Conservation (phyloP, 371 early-diverging fungal genomes). For the Mortierella sp. region DNA sequence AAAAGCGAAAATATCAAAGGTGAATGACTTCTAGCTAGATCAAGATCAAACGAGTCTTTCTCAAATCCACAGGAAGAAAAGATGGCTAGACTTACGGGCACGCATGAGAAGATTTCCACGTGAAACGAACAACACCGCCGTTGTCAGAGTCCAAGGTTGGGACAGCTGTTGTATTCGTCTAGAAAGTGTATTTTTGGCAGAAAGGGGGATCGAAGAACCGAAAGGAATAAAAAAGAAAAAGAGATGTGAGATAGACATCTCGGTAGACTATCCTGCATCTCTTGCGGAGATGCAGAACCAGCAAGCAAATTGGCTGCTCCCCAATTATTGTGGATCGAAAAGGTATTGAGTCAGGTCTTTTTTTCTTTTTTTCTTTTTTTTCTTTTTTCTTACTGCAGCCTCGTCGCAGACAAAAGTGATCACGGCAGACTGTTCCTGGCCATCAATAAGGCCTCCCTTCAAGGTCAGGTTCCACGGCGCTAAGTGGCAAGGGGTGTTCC, state of each 20-base stretch:
- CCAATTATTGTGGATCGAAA: background rate
- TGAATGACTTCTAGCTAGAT: no score
- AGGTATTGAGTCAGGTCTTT: background rate
- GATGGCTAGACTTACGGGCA: constrained; percentile 37
- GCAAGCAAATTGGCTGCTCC: background rate
- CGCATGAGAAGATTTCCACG: constrained; percentile 38
- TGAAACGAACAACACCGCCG: constrained; percentile 26
- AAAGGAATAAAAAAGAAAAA: background rate
- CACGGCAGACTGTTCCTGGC: constrained; percentile 33
- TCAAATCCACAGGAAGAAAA: no score
- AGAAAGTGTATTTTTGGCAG: background rate
- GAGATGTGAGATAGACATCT: no score
- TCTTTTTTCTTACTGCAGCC: constrained; percentile 20
- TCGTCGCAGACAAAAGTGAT: constrained; percentile 48
- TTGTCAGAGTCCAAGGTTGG: constrained; percentile 22
- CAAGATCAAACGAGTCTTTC: no score
- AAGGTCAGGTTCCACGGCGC: constrained; percentile 51
- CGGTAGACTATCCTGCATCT: no score
- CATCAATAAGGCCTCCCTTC: constrained; percentile 34
- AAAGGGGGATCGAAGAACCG: no score
- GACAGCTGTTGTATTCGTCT: constrained; percentile 25
- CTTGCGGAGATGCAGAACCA: no score
- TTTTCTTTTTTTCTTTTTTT: constrained; percentile 1
- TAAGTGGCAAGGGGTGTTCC: background rate
- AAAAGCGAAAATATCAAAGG: background rate